phyloP scores from a whole-genome alignment of 176 grass and related monocot species.

The Ampelocalamus luodianensis region DNA sequence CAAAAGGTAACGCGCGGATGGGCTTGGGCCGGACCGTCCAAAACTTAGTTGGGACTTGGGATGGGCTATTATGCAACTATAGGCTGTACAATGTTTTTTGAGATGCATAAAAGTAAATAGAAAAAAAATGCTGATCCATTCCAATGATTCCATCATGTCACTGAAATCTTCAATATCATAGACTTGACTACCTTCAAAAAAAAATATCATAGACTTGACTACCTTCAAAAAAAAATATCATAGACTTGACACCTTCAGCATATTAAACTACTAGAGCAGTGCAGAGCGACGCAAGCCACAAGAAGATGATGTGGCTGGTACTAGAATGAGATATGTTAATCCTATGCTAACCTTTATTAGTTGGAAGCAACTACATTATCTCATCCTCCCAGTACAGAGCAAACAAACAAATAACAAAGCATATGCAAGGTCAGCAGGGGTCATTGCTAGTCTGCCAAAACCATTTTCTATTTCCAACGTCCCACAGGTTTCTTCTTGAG shows the following conservation, averaged over 20 bases:
- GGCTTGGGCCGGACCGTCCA: background rate
- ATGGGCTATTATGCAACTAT: background rate
- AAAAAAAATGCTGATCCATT: no score
- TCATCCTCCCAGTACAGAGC: background rate
- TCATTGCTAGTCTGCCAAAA: background rate
- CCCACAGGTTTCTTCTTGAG: background rate
- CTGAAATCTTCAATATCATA: background rate
- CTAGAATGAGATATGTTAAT: constrained; percentile 22
- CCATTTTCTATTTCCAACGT: constrained; percentile 20
- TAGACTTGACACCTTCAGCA: background rate
- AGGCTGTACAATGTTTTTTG: background rate
- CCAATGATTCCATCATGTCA: no score
- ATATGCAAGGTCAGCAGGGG: background rate
- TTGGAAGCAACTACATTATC: constrained; percentile 8
- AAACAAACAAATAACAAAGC: constrained; percentile 17
- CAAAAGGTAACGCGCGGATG: no score
- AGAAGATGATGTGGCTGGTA: constrained; percentile 19
- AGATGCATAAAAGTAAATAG: no score
- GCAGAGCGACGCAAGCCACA: background rate
- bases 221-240: no score
- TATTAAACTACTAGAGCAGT: background rate
- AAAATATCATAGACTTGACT: no score
- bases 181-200: no score
- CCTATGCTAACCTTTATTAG: constrained; percentile 30
- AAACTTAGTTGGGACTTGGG: no score